Base-by-base conservation (phyloP, 108 stramenopile genomes). In the Skeletonema grethae region DNA sequence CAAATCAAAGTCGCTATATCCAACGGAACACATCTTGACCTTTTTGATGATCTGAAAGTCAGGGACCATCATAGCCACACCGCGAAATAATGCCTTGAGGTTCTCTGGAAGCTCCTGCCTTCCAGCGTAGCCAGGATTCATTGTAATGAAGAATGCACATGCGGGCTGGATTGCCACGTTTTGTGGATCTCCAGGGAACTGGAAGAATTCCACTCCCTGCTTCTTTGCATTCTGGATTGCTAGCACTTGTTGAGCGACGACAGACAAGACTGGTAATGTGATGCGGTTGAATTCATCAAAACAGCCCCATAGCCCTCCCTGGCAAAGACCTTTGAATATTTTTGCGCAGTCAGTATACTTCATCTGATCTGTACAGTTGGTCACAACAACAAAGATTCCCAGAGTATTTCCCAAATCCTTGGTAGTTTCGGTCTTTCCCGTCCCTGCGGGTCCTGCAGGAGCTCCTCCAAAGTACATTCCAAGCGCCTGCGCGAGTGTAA, bases 281-380 rank as follows among this genome's bases (percentile, higher is more conserved):
- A 96, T 96, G 50, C 96, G 93, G 74, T 96, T 96, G 86, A 96
- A 96, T 79, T 96, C 96, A 63, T 96, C 96, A 75, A 96, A 96
- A 67, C 96, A 96, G 30, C 96, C 96, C 96, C 96, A 96, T 12
- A 96, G 75, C 16, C 94, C 96, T 18, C 89, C 91, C 70, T 91
- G 90, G 66, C 93, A 95, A 12, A 96, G 84, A 20, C 96, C 96
- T 83, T 96, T 96, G 85, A 95, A 96, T 65, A 96, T 96, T 75
- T 96, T 96, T 12, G 93, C 96, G 62, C 93, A 95, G 78, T 96
- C 96, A 3, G 86, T 88, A 86, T 95, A 95, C 70, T 85, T 88
- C 85, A 94, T 91, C 82, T 96, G 94, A 68, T 94, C 93, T 8
- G 90, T 93, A 67, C 96, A 96, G 77, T 96, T 96, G 0, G 93